Base-by-base conservation (phyloP, 306 rosid species). In the Trifolium pratense region DNA sequence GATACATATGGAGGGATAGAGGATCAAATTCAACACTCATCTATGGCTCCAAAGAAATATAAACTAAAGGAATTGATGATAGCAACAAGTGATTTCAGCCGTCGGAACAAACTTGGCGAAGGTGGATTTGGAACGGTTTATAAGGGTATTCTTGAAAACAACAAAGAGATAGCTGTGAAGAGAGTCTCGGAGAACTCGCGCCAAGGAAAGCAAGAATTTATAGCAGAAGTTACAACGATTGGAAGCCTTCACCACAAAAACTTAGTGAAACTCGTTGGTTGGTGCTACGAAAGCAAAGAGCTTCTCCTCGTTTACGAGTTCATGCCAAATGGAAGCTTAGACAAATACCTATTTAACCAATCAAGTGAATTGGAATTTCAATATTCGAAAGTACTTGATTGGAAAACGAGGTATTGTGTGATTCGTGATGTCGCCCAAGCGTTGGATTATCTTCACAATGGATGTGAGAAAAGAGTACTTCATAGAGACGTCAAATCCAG, bases 101-200 rank as follows among this genome's bases (percentile, higher is more conserved):
- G 21, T 9, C 90, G 82, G 10, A 85, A 87, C 80, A 82, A 83
- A 77, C 97, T 92, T 0, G 96, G 97, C 6, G 43, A 81, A 82
- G 97, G 97, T 0, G 97, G 97, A 0, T 92, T 90, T 55, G 97
- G 97, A 74, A 90, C 92, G 0, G 97, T 92, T 2, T 92, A 85
- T 25, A 89, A 73, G 42, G 97, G 97, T 32, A 1, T 66, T 11
- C 56, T 88, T 20, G 84, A 68, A 76, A 71, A 81, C 7, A 80
- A 39, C 7, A 64, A 82, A 25, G 93, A 82, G 37, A 73, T 92
- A 4, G 97, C 97, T 0, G 93, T 92, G 63, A 92, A 92, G 80
- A 81, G 87, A 67, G 76, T 88, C 20, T 86, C 89, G 1, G 80
- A 88, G 68, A 46, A 92, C 42, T 92, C 97, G 0, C 76, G 79